A percentile compares a stretch with the other conserved stretches of the same genome.
phyloP scores from a whole-genome alignment of 106 monocot genomes.

The Triglochin maritima region DNA sequence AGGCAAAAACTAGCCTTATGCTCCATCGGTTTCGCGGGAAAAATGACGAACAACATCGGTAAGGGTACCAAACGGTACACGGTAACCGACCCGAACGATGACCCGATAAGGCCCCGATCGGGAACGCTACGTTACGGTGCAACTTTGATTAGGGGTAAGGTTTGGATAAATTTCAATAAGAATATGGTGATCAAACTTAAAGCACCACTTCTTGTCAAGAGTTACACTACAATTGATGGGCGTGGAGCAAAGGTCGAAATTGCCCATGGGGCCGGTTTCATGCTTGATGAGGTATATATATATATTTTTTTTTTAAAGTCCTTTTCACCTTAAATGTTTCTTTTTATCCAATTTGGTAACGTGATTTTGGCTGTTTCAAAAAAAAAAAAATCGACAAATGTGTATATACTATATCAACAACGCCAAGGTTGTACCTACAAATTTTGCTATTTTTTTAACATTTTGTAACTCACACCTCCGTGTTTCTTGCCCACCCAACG shows the following conservation, averaged over 20 bases:
- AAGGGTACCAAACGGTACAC: constrained; percentile 27
- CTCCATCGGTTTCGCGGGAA: constrained; percentile 69
- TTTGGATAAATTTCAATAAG: constrained; percentile 57
- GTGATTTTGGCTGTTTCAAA: too few species aligned
- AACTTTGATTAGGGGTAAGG: constrained; percentile 34
- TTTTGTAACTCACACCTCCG: too few species aligned
- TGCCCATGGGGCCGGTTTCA: constrained; percentile 52
- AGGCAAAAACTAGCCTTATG: constrained; percentile 49
- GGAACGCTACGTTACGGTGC: constrained; percentile 63
- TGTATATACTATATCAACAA: too few species aligned
- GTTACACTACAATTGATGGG: constrained; percentile 66
- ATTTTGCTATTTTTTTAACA: too few species aligned
- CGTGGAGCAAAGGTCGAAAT: constrained; percentile 63
- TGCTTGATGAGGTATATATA: constrained; percentile 19
- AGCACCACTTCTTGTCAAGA: constrained; percentile 35
- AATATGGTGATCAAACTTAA: constrained; percentile 59
- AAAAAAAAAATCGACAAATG: too few species aligned
- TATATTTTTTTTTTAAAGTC: neutral
- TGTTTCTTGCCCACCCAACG: too few species aligned
- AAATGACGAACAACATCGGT: constrained; percentile 54
- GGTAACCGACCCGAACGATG: constrained; percentile 56
- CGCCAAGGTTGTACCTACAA: too few species aligned
- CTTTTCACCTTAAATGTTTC: neutral
- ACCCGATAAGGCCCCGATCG: constrained; percentile 34
- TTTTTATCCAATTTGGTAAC: neutral